Conservation (phyloP, 129 eudicot genomes). For the Artemisia tridentata region DNA sequence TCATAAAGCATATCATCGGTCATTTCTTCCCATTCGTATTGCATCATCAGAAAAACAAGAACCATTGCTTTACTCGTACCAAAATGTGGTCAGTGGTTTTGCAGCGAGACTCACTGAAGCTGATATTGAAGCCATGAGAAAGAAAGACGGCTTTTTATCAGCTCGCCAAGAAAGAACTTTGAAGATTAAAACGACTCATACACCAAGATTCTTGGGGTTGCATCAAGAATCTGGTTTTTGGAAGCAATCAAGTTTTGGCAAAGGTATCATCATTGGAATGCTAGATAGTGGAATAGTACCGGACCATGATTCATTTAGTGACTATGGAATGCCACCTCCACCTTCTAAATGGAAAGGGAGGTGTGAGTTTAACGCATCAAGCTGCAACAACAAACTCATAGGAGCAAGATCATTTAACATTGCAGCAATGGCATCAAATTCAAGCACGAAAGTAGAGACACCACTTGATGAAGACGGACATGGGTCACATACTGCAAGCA, state of each 20-base stretch:
- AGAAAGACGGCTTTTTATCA: slow-evolving; percentile 27
- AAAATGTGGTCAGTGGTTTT: slow-evolving; percentile 31
- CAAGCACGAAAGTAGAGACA: not conserved
- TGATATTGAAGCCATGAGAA: slow-evolving; percentile 29
- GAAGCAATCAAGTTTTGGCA: slow-evolving; percentile 34
- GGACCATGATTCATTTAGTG: slow-evolving; percentile 23
- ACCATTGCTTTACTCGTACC: slow-evolving; percentile 35
- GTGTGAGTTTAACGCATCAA: slow-evolving; percentile 27
- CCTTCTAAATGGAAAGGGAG: slow-evolving; percentile 43
- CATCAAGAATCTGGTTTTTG: slow-evolving; percentile 34
- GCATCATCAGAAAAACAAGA: not conserved
- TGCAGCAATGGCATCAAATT: slow-evolving; percentile 9
- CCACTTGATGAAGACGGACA: slow-evolving; percentile 34
- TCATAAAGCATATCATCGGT: not conserved
- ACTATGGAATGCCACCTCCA: slow-evolving; percentile 36
- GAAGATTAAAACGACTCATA: slow-evolving; percentile 28
- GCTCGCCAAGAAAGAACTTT: slow-evolving; percentile 22
- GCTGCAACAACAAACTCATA: slow-evolving; percentile 44
- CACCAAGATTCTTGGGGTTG: slow-evolving; percentile 36
- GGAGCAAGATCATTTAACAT: slow-evolving; percentile 36
- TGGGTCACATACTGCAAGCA: slow-evolving; percentile 44
- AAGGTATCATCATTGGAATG: slow-evolving; percentile 38
- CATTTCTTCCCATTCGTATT: slow-evolving; percentile 3
- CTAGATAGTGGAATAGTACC: slow-evolving; percentile 34
- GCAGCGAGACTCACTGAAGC: slow-evolving; percentile 31